Percentiles rank a stretch among this genome's conserved stretches.
These are phyloP conservation scores for Cladosporium oxysporum DNA, from an alignment of 2,329 filamentous ascomycete species.

Conservation along the genomic window DNA sequence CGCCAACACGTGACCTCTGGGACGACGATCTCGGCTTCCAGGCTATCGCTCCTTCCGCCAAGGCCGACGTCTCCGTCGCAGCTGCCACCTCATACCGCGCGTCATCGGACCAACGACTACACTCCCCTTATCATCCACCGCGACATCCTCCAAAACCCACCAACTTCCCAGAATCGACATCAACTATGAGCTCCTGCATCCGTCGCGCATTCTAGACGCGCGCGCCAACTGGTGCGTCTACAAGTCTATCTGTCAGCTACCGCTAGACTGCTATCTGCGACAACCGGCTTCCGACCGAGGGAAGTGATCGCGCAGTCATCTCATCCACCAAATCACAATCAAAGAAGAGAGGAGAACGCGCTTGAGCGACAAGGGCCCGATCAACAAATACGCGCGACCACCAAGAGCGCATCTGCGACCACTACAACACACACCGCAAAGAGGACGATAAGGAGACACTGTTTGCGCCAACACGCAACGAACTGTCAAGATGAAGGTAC, in stretches of 20 bases:
- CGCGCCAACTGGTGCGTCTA: constrained; percentile 21
- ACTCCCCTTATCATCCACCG: constrained; percentile 24
- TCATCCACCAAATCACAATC: constrained; percentile 6
- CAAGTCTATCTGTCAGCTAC: constrained; percentile 19
- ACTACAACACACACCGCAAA: not conserved
- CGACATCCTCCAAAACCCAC: constrained; percentile 9
- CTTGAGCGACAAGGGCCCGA: not conserved
- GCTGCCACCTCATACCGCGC: constrained; percentile 20
- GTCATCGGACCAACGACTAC: constrained; percentile 19
- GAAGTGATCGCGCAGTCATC: constrained; percentile 29
- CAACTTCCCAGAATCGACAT: not conserved
- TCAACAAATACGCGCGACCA: constrained; percentile 16
- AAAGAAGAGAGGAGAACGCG: not conserved
- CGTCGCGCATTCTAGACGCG: constrained; percentile 37
- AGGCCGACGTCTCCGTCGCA: constrained; percentile 14
- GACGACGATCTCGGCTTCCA: constrained; percentile 2
- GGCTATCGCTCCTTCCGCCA: constrained; percentile 12
- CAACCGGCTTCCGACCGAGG: constrained; percentile 39
- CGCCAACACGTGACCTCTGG: constrained; percentile 6
- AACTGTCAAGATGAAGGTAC: constrained; percentile 34
- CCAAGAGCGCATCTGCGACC: constrained; percentile 1
- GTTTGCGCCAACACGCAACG: constrained; percentile 18
- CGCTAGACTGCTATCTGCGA: constrained; percentile 26
- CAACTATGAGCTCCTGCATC: constrained; percentile 18
- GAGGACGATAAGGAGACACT: constrained; percentile 6